A percentile compares a stretch with the other conserved stretches of the same genome.
Conservation (phyloP, 2,329 filamentous ascomycete species). For the Parascedosporium putredinis region DNA sequence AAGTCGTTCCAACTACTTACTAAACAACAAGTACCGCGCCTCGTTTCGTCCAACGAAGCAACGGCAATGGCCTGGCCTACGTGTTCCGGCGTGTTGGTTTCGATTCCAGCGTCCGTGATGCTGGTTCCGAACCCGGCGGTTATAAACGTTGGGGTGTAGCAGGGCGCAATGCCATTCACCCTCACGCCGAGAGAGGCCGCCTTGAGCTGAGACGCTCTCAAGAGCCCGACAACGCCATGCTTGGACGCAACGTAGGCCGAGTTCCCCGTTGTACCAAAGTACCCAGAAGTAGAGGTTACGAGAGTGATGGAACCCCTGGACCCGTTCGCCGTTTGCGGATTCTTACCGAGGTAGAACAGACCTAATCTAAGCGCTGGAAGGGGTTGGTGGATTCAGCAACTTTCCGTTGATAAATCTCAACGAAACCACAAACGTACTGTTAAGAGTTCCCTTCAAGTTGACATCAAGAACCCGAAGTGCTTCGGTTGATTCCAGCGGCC, state of each 20-base stretch:
- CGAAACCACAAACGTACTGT: conserved; percentile 8
- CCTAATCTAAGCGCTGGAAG: background rate
- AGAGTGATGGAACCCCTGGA: conserved; percentile 12
- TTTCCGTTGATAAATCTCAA: background rate
- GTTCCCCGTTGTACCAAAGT: conserved; percentile 13
- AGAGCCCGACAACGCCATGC: conserved; percentile 13
- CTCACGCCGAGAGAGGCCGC: conserved; percentile 8
- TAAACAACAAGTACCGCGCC: background rate
- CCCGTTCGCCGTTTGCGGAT: background rate
- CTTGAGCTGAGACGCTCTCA: conserved; percentile 9
- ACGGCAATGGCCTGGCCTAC: background rate
- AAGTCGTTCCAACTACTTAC: background rate
- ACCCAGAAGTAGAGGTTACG: conserved; percentile 13
- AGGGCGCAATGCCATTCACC: conserved; percentile 13
- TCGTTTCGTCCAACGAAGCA: background rate
- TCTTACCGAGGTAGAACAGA: background rate
- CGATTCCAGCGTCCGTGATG: background rate
- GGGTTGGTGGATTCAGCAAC: background rate
- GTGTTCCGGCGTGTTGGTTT: background rate
- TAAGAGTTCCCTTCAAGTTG: conserved; percentile 14
- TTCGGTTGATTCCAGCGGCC: conserved; percentile 6
- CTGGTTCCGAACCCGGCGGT: background rate
- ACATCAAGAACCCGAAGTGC: conserved; percentile 11
- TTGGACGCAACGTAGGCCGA: conserved; percentile 14
- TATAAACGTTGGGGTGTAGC: conserved; percentile 12